phyloP scores from a whole-genome alignment of 192 early-diverging fungal genomes.

The Kickxella alabastrina region DNA sequence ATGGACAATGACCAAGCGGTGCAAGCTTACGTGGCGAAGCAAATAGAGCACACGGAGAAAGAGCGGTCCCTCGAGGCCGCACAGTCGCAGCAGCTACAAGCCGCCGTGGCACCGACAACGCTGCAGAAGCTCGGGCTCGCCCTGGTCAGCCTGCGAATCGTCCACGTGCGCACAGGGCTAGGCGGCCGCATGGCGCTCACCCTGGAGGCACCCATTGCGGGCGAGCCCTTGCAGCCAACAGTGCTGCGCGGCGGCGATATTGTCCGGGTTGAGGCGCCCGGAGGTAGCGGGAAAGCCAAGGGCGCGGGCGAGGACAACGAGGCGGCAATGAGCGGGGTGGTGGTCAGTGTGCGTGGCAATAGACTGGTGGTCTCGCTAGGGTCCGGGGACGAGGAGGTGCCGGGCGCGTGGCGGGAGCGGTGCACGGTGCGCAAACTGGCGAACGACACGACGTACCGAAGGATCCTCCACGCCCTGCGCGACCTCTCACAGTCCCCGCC shows the following conservation, averaged over 20 bases:
- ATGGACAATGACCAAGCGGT: too few species aligned
- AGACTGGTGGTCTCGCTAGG: too few species aligned
- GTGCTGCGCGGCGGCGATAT: slow-evolving; percentile 67
- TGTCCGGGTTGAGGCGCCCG: slow-evolving; percentile 63
- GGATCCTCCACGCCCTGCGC: slow-evolving; percentile 41
- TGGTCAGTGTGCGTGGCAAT: too few species aligned
- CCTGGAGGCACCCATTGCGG: slow-evolving; percentile 57
- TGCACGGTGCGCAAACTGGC: slow-evolving; percentile 58
- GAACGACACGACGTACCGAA: slow-evolving; percentile 40
- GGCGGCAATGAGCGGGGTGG: too few species aligned
- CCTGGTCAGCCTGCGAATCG: slow-evolving; percentile 58
- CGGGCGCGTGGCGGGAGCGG: slow-evolving; percentile 59
- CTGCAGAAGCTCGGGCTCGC: slow-evolving; percentile 65
- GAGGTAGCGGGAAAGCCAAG: too few species aligned
- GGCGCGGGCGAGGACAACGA: too few species aligned
- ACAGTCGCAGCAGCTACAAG: slow-evolving; percentile 25
- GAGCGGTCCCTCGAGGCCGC: slow-evolving; percentile 53
- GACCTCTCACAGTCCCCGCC: too few species aligned
- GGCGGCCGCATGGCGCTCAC: slow-evolving; percentile 67
- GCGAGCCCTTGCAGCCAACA: slow-evolving; percentile 58
- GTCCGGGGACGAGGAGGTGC: slow-evolving; percentile 51
- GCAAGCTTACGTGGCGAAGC: too few species aligned
- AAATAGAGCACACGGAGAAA: slow-evolving; percentile 54
- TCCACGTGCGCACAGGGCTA: slow-evolving; percentile 60
- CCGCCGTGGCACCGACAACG: slow-evolving; percentile 54